Base-by-base conservation (phyloP, 2,329 filamentous ascomycete species). In the Hirsutella rhossiliensis region DNA sequence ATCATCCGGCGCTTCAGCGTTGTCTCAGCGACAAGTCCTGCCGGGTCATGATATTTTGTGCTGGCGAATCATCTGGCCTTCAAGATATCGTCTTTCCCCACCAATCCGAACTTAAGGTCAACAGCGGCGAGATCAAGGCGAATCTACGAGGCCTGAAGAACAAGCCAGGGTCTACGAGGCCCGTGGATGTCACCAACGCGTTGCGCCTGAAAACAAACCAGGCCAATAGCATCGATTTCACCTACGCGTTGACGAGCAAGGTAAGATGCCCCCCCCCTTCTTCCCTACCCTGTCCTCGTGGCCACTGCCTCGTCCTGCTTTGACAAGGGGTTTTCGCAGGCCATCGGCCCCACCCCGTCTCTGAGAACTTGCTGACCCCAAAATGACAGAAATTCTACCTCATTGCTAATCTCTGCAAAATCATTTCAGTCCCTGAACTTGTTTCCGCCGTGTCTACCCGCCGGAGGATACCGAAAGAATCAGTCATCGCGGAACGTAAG, bases 71-170 rank as follows among this genome's bases (percentile, higher is more conserved):
- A 15, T 63, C 72, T 13, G 77, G 75, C 15, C 61, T 68, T 3
- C 84, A 86, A 42, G 87, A 97, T 48, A 80, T 98, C 43, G 69
- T 86, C 1, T 98, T 98, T 52, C 92, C 92, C 2, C 80, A 90
- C 54, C 88, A 96, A 64, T 84, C 92, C 29, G 92, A 98, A 60
- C 74, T 98, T 45, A 90, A 88, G 59, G 78, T 95, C 45, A 98
- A 98, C 54, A 75, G 80, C 11, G 84, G 84, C 30, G 87, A 96
- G 45, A 75, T 96, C 52, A 92, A 90, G 62, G 83, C 84, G n/a
- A 98, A 97, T 60, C 73, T 94, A 52, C 84, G 92, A 52, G 92
- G 92, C 5, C 65, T 98, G 48, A 98, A 98, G 65, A 96, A 95
- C 62, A 94, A 92, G 62, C 87, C 90, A 7, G 92, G 92, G 19